Conservation (phyloP, 2,329 filamentous ascomycete genomes). For the Aschersonia sp. region DNA sequence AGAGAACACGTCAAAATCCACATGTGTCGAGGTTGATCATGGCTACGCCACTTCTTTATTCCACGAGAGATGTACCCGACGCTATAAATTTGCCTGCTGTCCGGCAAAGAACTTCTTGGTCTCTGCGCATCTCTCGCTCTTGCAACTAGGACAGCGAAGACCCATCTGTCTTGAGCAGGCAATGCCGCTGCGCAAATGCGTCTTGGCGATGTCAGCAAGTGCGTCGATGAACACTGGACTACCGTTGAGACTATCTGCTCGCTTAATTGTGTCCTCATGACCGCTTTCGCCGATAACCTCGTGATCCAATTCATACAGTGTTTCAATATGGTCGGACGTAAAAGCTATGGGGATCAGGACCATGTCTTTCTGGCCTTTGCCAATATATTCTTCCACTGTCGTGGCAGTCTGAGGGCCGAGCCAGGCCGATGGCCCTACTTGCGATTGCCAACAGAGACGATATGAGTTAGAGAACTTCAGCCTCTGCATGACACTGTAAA, state of each 20-base stretch:
- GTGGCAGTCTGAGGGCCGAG: slow-evolving; percentile 84
- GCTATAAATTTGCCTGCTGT: slow-evolving; percentile 16
- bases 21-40: too few species aligned
- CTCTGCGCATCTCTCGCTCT: slow-evolving; percentile 73
- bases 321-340: slow-evolving; percentile 98
- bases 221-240: slow-evolving; percentile 82
- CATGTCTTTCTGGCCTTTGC: slow-evolving; percentile 82
- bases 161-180: slow-evolving; percentile 73
- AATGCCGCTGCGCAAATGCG: slow-evolving; percentile 56
- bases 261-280: slow-evolving; percentile 66
- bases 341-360: slow-evolving; percentile 92
- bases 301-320: slow-evolving; percentile 81
- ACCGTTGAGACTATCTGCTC: slow-evolving; percentile 84
- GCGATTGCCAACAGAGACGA: slow-evolving; percentile 92
- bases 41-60: too few species aligned
- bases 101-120: slow-evolving; percentile 53
- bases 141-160: slow-evolving; percentile 84
- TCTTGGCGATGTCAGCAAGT: slow-evolving; percentile 72
- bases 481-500: slow-evolving; percentile 90
- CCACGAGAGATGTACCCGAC: background rate
- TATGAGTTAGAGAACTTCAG: slow-evolving; percentile 83
- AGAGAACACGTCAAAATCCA: too few species aligned
- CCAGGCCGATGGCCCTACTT: slow-evolving; percentile 93
- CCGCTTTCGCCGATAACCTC: slow-evolving; percentile 88
- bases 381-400: slow-evolving; percentile 78